Evolutionary conservation across 306 rosid species (phyloP).

Genomic region (Corylus avellana): DNA sequence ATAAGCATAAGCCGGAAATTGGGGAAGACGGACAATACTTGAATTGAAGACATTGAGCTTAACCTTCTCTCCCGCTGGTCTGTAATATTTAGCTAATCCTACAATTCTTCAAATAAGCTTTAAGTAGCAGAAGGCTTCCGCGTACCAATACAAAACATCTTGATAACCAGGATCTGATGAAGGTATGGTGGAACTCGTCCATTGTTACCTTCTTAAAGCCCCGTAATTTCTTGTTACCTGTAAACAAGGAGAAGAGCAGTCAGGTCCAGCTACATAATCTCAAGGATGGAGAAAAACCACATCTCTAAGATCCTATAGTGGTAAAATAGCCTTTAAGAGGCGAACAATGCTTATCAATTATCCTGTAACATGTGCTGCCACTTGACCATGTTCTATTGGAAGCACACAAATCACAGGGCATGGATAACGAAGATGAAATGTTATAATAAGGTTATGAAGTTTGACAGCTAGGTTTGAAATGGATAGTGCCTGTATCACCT

Average conservation of each 20-base stretch:
- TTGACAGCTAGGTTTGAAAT: not conserved
- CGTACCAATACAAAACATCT: not conserved
- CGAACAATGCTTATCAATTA: not conserved
- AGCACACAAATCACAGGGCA: not conserved
- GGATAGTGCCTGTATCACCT: not conserved
- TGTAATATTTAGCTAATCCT: not conserved
- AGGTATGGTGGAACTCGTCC: slow-evolving; percentile 1
- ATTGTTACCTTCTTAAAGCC: slow-evolving; percentile 67
- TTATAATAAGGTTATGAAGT: not conserved
- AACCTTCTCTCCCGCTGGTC: not conserved
- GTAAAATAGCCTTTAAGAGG: not conserved
- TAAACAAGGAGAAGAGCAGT: slow-evolving; percentile 26
- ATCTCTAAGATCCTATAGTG: not conserved
- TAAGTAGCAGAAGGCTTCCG: not conserved
- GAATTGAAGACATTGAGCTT: not conserved
- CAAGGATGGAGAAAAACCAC: not conserved
- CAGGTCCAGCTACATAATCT: slow-evolving; percentile 9
- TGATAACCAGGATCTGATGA: slow-evolving; percentile 14
- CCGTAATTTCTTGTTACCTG: slow-evolving; percentile 94
- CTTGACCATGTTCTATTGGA: not conserved
- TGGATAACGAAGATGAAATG: not conserved
- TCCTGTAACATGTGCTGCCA: slow-evolving; percentile 3
- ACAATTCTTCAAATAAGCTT: not conserved
- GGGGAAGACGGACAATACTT: not conserved
- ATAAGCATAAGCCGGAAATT: not conserved